These are phyloP conservation scores for Trametes polyzona DNA, from an alignment of 1,284 basidiomycete genomes.

Conservation along the genomic window DNA sequence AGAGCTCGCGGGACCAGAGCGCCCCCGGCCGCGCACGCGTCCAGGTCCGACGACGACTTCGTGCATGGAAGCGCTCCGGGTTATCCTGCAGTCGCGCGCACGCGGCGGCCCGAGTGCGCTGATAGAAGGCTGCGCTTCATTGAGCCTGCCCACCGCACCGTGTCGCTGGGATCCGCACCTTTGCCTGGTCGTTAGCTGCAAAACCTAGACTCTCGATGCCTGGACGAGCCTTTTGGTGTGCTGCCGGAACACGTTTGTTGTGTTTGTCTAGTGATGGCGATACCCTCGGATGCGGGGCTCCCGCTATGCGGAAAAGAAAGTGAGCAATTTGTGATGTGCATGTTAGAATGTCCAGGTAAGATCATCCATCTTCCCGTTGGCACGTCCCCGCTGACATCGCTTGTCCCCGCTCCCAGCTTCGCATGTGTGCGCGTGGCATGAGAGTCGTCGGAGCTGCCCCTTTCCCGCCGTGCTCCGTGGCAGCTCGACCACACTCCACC, in stretches of 20 bases:
- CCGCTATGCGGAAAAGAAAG: too few species aligned
- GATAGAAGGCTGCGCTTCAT: slow-evolving; percentile 5
- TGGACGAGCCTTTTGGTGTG: not conserved
- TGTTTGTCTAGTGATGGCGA: too few species aligned
- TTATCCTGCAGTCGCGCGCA: too few species aligned
- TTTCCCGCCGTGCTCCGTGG: not conserved
- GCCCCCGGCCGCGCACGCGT: not conserved
- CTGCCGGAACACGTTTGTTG: too few species aligned
- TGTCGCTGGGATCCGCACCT: not conserved
- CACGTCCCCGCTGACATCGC: not conserved
- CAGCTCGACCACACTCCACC: not conserved
- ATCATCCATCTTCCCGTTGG: not conserved
- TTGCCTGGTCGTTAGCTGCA: not conserved
- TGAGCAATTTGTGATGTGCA: not conserved
- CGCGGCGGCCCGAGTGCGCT: slow-evolving; percentile 1
- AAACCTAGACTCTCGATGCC: not conserved
- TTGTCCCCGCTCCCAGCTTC: not conserved
- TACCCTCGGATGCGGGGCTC: not conserved
- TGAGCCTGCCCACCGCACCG: not conserved
- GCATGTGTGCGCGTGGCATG: not conserved
- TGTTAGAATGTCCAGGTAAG: not conserved
- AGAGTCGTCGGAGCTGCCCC: not conserved
- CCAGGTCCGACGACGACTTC: not conserved
- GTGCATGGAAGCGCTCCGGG: not conserved
- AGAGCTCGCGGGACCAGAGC: not conserved